Evolutionary conservation across 2,329 filamentous ascomycete genomes (phyloP).

Genomic region (Teratosphaeria pseudoeucalypti): DNA sequence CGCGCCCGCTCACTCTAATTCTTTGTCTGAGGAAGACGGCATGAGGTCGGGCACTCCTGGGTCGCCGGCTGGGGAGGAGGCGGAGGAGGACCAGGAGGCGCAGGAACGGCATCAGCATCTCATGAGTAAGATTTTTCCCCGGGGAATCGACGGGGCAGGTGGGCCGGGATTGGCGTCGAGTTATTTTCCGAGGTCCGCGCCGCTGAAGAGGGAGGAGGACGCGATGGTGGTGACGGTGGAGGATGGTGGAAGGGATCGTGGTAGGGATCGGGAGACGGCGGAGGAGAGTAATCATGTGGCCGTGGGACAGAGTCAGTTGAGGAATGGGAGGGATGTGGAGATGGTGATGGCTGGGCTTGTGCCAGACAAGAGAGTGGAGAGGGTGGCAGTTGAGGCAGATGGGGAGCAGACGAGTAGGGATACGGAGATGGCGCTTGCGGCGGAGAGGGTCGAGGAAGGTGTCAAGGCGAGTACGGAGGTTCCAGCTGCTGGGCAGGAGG

Average conservation of each 20-base stretch:
- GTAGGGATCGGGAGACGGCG: background rate
- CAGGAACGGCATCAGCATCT: constrained; percentile 20
- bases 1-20: constrained; percentile 7
- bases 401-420: background rate
- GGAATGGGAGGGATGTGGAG: background rate
- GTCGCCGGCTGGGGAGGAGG: constrained; percentile 5
- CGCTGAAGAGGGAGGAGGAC: background rate
- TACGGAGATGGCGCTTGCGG: background rate
- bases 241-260: background rate
- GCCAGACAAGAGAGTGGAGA: background rate
- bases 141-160: constrained; percentile 10
- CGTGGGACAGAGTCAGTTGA: background rate
- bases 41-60: constrained; percentile 14
- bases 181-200: constrained; percentile 6
- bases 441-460: background rate
- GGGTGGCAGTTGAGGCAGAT: background rate
- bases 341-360: background rate
- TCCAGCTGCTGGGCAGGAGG: background rate
- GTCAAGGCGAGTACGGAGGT: background rate
- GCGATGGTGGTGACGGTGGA: background rate
- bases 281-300: background rate
- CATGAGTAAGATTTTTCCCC: constrained; percentile 23
- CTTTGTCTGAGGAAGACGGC: constrained; percentile 8
- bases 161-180: constrained; percentile 7
- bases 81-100: constrained; percentile 11